Evolutionary conservation across 805 yeast genomes (phyloP).

Genomic region (Saturnispora quitensis): DNA sequence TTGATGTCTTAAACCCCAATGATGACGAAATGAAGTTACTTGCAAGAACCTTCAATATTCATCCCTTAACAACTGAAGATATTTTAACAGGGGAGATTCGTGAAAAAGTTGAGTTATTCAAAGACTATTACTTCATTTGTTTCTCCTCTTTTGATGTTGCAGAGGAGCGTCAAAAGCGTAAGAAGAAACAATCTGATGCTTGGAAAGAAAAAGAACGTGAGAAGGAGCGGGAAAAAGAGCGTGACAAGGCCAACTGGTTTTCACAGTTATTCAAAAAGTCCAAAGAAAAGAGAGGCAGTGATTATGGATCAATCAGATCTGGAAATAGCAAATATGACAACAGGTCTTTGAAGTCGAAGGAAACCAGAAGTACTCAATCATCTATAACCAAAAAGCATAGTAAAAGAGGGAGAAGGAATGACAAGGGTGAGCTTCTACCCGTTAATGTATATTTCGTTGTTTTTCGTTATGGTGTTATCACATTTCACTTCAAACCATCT

Average conservation of each 20-base stretch:
- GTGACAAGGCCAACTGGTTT: constrained; percentile 7
- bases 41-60: constrained; percentile 86
- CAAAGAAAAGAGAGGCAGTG: not conserved
- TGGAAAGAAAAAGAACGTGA: constrained; percentile 13
- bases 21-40: constrained; percentile 94
- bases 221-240: constrained; percentile 13
- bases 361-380: constrained; percentile 3
- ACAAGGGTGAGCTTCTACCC: constrained; percentile 64
- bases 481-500: constrained; percentile 90
- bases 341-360: not conserved
- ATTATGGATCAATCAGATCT: constrained; percentile 1
- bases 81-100: constrained; percentile 88
- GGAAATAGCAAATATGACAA: not conserved
- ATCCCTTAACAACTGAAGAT: constrained; percentile 94
- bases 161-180: constrained; percentile 48
- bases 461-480: constrained; percentile 81
- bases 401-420: constrained; percentile 11
- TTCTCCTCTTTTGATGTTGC: constrained; percentile 78
- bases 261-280: constrained; percentile 10
- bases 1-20: constrained; percentile 85
- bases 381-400: constrained; percentile 17
- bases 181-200: constrained; percentile 21
- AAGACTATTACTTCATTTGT: constrained; percentile 85
- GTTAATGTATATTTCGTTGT: constrained; percentile 89
- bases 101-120: constrained; percentile 89